A percentile compares a stretch with the other conserved stretches of the same genome.
phyloP scores from a whole-genome alignment of 768 basidiomycete genomes.

The Lyophyllum semitale region DNA sequence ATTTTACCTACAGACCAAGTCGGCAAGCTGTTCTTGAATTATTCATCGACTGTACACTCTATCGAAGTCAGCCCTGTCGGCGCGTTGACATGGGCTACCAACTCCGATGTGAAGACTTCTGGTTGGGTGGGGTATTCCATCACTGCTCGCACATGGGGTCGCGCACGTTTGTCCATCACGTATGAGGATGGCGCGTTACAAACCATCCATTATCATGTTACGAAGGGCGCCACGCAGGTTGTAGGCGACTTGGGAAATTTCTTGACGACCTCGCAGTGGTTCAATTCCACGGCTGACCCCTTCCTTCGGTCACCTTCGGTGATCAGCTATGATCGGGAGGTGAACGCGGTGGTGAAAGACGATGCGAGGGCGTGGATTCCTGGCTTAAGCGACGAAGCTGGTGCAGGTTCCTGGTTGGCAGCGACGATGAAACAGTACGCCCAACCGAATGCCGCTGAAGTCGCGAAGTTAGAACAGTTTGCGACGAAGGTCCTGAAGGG shows the following conservation, averaged over 20 bases:
- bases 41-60: conserved; percentile 39
- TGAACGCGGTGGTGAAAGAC: conserved; percentile 48
- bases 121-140: conserved; percentile 52
- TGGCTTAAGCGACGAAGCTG: conserved; percentile 62
- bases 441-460: conserved; percentile 55
- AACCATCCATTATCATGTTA: conserved; percentile 54
- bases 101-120: conserved; percentile 40
- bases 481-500: conserved; percentile 48
- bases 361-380: conserved; percentile 61
- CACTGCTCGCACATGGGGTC: conserved; percentile 46
- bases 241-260: conserved; percentile 55
- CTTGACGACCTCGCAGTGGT: conserved; percentile 57
- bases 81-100: conserved; percentile 46
- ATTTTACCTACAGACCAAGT: conserved; percentile 49
- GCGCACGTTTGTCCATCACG: conserved; percentile 48
- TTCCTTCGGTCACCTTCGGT: conserved; percentile 56
- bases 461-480: conserved; percentile 52
- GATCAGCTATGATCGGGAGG: conserved; percentile 54
- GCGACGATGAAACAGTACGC: conserved; percentile 58
- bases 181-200: conserved; percentile 54
- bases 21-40: conserved; percentile 54
- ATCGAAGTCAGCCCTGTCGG: conserved; percentile 46
- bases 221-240: conserved; percentile 44
- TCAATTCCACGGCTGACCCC: conserved; percentile 47
- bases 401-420: conserved; percentile 59